Evolutionary conservation across 2,329 filamentous ascomycete species (phyloP).

Genomic region (Ophiocordyceps camponoti-floridani): DNA sequence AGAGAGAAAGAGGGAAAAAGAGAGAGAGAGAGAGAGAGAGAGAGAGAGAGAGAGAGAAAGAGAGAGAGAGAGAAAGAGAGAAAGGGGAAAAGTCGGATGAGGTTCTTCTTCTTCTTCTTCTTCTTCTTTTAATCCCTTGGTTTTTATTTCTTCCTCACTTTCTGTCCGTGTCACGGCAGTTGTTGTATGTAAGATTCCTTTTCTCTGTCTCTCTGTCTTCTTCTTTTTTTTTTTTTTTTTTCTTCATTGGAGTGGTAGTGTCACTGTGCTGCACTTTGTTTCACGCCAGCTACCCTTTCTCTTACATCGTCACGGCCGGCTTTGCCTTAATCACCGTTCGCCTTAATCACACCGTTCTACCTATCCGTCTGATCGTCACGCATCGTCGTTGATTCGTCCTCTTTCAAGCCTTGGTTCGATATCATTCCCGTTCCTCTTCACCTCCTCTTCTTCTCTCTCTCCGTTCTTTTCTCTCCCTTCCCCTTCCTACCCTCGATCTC

Average conservation of each 20-base stretch:
- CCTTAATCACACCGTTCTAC: too few relatives aligned
- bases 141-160: neutral
- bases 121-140: neutral
- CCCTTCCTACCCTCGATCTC: neutral
- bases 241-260: too few relatives aligned
- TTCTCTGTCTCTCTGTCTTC: too few relatives aligned
- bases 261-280: slow-evolving; percentile 34
- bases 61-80: neutral
- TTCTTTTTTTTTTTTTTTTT: too few relatives aligned
- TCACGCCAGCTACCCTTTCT: slow-evolving; percentile 21
- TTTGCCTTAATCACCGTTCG: neutral
- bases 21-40: too few relatives aligned
- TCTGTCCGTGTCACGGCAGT: slow-evolving; percentile 23
- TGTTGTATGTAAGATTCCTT: slow-evolving; percentile 16
- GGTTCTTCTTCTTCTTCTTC: neutral
- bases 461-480: neutral
- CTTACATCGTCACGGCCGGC: slow-evolving; percentile 1
- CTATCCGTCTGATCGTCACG: neutral
- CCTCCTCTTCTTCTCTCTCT: neutral
- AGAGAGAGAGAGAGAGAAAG: neutral
- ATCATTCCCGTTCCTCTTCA: neutral
- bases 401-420: neutral
- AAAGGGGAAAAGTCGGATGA: neutral
- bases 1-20: too few relatives aligned
- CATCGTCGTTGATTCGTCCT: neutral